Conservation (phyloP, 257 asterid genomes). For the Rubia yunnanensis region DNA sequence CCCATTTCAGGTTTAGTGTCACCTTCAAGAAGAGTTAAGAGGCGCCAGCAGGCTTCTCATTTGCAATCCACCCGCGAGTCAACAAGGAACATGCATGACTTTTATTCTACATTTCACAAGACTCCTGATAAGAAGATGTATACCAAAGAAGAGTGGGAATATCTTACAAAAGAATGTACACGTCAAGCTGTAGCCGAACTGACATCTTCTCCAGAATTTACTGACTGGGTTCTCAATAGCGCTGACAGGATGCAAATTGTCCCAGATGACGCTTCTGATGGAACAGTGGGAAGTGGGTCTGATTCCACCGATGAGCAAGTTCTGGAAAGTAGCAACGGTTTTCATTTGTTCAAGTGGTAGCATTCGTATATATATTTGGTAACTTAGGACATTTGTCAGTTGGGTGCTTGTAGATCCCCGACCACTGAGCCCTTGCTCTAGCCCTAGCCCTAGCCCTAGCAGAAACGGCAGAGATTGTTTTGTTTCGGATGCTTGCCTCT, state of each 20-base stretch:
- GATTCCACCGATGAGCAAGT: conserved; percentile 48
- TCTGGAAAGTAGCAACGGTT: conserved; percentile 46
- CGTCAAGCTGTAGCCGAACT: conserved; percentile 52
- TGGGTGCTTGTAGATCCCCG: conserved; percentile 2
- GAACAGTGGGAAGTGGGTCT: conserved; percentile 57
- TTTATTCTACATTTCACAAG: conserved; percentile 57
- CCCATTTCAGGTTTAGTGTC: conserved; percentile 3
- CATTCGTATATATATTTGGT: neutral
- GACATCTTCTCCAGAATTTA: conserved; percentile 71
- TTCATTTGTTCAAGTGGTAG: conserved; percentile 35
- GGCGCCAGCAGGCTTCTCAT: conserved; percentile 7
- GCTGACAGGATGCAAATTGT: conserved; percentile 56
- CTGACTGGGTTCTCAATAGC: conserved; percentile 53
- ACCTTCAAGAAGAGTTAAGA: conserved; percentile 1
- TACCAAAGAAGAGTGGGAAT: conserved; percentile 61
- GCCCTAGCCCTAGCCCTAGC: neutral
- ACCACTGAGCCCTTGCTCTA: neutral
- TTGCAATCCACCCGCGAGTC: conserved; percentile 26
- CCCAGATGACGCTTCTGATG: conserved; percentile 48
- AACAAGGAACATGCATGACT: conserved; percentile 18
- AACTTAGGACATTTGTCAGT: neutral
- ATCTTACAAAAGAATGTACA: conserved; percentile 66
- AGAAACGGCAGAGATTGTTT: neutral
- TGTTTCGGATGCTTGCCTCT: neutral
- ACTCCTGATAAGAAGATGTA: conserved; percentile 56